phyloP scores from a whole-genome alignment of 106 monocot genomes.

The Acanthochlamys bracteata region DNA sequence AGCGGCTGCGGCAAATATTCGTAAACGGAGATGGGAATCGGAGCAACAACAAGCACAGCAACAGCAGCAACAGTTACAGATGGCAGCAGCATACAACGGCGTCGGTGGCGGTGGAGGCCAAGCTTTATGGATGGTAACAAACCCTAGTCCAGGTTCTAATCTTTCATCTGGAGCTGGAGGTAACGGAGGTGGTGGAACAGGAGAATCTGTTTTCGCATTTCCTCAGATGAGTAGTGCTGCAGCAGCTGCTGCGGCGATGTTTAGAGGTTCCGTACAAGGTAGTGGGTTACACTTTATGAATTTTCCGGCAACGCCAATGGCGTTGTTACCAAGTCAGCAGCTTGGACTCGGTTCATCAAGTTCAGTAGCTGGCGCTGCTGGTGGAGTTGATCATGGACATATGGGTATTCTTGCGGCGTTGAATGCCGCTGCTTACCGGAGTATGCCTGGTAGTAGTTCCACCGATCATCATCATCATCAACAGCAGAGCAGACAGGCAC shows the following conservation, averaged over 20 bases:
- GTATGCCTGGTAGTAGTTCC: slow-evolving; percentile 6
- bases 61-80: slow-evolving; percentile 13
- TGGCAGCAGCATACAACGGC: slow-evolving; percentile 26
- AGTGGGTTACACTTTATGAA: slow-evolving; percentile 85
- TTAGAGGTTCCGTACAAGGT: slow-evolving; percentile 37
- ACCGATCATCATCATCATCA: neutral
- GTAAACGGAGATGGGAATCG: slow-evolving; percentile 63
- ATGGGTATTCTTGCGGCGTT: slow-evolving; percentile 59
- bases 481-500: slow-evolving; percentile 10
- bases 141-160: slow-evolving; percentile 19
- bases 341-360: slow-evolving; percentile 34
- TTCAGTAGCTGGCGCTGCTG: slow-evolving; percentile 15
- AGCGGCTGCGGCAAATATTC: slow-evolving; percentile 21
- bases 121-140: slow-evolving; percentile 54
- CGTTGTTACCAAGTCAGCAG: slow-evolving; percentile 47
- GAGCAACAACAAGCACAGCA: slow-evolving; percentile 11
- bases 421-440: slow-evolving; percentile 45
- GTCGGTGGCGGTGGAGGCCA: slow-evolving; percentile 12
- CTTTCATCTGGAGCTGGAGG: neutral
- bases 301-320: slow-evolving; percentile 56
- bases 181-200: neutral
- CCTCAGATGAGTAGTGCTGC: slow-evolving; percentile 22
- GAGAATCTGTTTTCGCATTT: slow-evolving; percentile 38
- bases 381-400: slow-evolving; percentile 34
- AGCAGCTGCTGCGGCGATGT: slow-evolving; percentile 17